A percentile compares a stretch with the other conserved stretches of the same genome.
These are phyloP conservation scores for Paraconiothyrium sp. DNA, from an alignment of 2,329 filamentous ascomycete species.

Conservation along the genomic window DNA sequence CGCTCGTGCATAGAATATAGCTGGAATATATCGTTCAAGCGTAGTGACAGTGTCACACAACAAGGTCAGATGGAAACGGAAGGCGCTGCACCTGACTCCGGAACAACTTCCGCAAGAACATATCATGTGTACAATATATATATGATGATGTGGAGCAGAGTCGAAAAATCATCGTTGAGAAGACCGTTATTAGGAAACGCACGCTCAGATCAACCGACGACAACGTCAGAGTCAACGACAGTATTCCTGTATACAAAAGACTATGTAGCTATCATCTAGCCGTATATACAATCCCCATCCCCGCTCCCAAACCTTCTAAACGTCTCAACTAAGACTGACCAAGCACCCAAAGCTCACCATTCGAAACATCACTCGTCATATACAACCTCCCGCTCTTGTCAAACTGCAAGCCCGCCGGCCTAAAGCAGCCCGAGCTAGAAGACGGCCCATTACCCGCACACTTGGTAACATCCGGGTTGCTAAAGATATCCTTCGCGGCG, in stretches of 20 bases:
- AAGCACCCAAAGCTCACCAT: conserved; percentile 45
- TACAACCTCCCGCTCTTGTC: conserved; percentile 64
- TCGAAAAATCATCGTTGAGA: no score
- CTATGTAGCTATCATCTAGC: not conserved
- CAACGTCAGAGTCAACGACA: not conserved
- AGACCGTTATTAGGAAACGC: no score
- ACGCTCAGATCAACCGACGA: no score
- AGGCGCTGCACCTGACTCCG: no score
- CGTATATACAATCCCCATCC: not conserved
- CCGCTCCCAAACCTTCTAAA: not conserved
- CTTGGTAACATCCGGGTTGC: conserved; percentile 60
- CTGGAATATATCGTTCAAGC: no score
- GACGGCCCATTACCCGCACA: conserved; percentile 58
- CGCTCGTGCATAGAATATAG: no score
- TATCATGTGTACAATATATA: no score
- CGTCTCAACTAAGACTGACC: conserved; percentile 35
- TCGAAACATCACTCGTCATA: conserved; percentile 63
- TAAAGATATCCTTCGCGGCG: conserved; percentile 64
- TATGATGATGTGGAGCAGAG: no score
- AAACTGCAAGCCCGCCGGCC: conserved; percentile 66
- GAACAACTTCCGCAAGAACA: no score
- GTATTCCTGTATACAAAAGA: not conserved
- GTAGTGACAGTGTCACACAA: no score
- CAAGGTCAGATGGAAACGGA: no score
- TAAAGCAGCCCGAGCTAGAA: conserved; percentile 62